These are phyloP conservation scores for Ormosia semicastrata DNA, from an alignment of 306 rosid genomes.

Conservation along the genomic window DNA sequence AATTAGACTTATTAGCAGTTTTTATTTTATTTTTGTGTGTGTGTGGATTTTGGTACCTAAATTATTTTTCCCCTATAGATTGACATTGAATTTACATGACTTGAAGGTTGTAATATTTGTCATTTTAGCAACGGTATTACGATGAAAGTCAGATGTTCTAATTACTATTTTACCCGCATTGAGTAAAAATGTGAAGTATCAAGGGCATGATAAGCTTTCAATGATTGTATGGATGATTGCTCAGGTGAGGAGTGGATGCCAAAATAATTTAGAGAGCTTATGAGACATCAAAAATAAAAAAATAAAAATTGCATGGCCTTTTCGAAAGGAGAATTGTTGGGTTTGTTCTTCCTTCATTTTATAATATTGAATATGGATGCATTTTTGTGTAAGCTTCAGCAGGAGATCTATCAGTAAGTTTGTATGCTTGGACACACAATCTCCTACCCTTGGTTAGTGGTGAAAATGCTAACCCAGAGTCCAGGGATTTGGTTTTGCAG, in stretches of 20 bases:
- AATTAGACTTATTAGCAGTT: not conserved
- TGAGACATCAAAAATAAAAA: too few relatives aligned
- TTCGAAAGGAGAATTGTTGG: not conserved
- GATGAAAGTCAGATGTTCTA: conserved; percentile 82
- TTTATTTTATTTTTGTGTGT: too few relatives aligned
- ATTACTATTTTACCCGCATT: conserved; percentile 53
- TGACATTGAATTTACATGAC: conserved; percentile 22
- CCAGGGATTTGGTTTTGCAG: conserved; percentile 91
- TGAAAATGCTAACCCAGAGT: conserved; percentile 72
- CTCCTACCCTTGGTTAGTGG: conserved; percentile 73
- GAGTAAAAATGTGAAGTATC: conserved; percentile 68
- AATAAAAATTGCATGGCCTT: not conserved
- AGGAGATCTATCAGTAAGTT: conserved; percentile 80
- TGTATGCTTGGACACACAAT: conserved; percentile 81
- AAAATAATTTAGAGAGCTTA: too few relatives aligned
- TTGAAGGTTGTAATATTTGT: conserved; percentile 85
- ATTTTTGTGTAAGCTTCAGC: conserved; percentile 55
- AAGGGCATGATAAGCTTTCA: too few relatives aligned
- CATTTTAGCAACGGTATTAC: conserved; percentile 78
- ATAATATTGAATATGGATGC: conserved; percentile 17
- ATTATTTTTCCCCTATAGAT: conserved; percentile 10
- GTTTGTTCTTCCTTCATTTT: not conserved
- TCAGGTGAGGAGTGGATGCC: too few relatives aligned
- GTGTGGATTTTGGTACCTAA: too few relatives aligned
- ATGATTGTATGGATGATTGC: too few relatives aligned